A percentile compares a stretch with the other conserved stretches of the same genome.
Conservation (phyloP, 208 protist species). For the Entamoeba moshkovskii region DNA sequence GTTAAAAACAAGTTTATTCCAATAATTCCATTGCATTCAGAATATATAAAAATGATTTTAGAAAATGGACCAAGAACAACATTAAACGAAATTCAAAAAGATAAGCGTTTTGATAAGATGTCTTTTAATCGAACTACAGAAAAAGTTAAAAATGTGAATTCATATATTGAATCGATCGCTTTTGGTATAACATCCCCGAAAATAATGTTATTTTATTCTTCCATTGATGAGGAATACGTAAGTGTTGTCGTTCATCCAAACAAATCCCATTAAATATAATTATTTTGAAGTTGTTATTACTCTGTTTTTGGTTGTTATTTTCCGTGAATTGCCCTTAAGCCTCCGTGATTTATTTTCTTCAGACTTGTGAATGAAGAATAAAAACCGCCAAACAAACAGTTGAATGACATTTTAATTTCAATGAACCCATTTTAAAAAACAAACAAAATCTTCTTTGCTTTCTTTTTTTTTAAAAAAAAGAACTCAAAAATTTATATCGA, state of each 20-base stretch:
- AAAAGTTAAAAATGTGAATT: background rate
- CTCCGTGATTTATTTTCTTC: too few species aligned
- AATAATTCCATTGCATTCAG: background rate
- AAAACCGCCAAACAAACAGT: too few species aligned
- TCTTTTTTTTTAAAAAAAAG: too few species aligned
- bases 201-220: background rate
- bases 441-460: too few species aligned
- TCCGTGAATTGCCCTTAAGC: too few species aligned
- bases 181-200: background rate
- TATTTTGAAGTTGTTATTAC: too few species aligned
- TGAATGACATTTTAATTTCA: too few species aligned
- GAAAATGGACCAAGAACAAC: background rate
- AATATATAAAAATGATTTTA: background rate
- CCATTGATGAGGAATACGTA: background rate
- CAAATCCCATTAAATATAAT: too few species aligned
- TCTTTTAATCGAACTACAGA: background rate
- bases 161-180: background rate
- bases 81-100: background rate
- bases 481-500: too few species aligned
- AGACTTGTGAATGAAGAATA: too few species aligned
- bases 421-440: too few species aligned
- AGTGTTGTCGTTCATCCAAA: background rate
- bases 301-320: too few species aligned
- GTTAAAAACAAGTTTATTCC: background rate
- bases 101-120: conserved; percentile 1